Conservation (phyloP, 148 eudicot genomes). For the Linanthus parryae region DNA sequence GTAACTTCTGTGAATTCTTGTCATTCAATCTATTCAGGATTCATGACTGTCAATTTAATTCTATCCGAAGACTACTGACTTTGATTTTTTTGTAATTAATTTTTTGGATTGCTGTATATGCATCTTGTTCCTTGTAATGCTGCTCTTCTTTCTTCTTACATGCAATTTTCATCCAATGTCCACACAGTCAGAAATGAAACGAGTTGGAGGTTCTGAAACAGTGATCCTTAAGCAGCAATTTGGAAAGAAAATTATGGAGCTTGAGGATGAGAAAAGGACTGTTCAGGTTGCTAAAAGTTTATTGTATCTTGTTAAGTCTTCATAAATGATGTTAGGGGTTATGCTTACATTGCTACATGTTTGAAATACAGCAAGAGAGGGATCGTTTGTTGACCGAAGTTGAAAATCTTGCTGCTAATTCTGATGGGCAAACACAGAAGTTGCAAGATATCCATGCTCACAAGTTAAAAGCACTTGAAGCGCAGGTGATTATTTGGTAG, state of each 20-base stretch:
- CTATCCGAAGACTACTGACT: too few relatives aligned
- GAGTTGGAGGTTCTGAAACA: slow-evolving; percentile 71
- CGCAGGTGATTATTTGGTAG: slow-evolving; percentile 51
- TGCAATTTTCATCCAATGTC: neutral
- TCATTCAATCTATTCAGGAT: too few relatives aligned
- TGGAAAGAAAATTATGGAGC: slow-evolving; percentile 89
- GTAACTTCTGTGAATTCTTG: too few relatives aligned
- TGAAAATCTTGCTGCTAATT: slow-evolving; percentile 72
- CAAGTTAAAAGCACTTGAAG: slow-evolving; percentile 83
- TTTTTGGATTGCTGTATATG: neutral
- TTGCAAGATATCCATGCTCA: slow-evolving; percentile 83
- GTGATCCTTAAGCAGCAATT: slow-evolving; percentile 96
- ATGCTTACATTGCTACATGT: too few relatives aligned
- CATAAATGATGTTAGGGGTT: too few relatives aligned
- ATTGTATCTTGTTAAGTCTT: neutral
- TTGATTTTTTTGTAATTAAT: too few relatives aligned
- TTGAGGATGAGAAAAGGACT: slow-evolving; percentile 93
- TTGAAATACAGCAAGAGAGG: slow-evolving; percentile 84
- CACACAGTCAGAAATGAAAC: slow-evolving; percentile 98
- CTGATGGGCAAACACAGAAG: slow-evolving; percentile 88
- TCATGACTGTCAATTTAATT: too few relatives aligned
- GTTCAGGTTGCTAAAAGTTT: slow-evolving; percentile 56
- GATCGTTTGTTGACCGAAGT: slow-evolving; percentile 87
- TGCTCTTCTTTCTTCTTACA: neutral
- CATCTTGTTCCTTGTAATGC: neutral